These are phyloP conservation scores for Neurospora crassa DNA, from an alignment of 2,329 filamentous ascomycete species.

Conservation along the genomic window DNA sequence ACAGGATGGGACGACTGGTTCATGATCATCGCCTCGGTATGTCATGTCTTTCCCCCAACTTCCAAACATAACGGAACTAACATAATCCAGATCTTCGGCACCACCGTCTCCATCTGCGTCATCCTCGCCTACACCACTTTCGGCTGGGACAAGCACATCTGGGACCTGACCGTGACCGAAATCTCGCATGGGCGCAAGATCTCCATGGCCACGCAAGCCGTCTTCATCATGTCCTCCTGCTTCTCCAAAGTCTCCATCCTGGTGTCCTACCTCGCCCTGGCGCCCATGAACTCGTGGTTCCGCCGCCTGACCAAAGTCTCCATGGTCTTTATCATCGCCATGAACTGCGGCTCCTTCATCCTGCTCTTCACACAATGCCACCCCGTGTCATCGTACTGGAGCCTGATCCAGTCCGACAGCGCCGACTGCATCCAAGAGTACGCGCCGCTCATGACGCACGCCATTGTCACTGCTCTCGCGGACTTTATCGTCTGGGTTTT, in stretches of 20 bases:
- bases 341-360: conserved; percentile 24
- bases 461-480: conserved; percentile 22
- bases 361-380: conserved; percentile 29
- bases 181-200: conserved; percentile 25
- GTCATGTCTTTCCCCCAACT: neutral
- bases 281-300: conserved; percentile 24
- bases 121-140: conserved; percentile 26
- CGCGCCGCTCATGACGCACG: conserved; percentile 21
- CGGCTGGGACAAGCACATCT: conserved; percentile 30
- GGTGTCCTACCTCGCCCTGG: conserved; percentile 30
- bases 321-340: conserved; percentile 20
- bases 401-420: conserved; percentile 7
- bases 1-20: conserved; percentile 31
- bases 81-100: conserved; percentile 21
- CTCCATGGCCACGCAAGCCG: conserved; percentile 29
- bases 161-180: conserved; percentile 23
- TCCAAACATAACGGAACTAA: neutral
- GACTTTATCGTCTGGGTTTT: conserved; percentile 29
- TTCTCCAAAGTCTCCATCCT: conserved; percentile 32
- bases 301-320: conserved; percentile 22
- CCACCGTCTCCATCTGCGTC: conserved; percentile 25
- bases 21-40: conserved; percentile 30
- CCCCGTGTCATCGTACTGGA: conserved; percentile 22
- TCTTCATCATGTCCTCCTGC: conserved; percentile 29
- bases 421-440: conserved; percentile 23